Percentiles rank a stretch among this genome's conserved stretches.
These are phyloP conservation scores for Jasminum sambac DNA, from an alignment of 257 asterid species.

Conservation along the genomic window DNA sequence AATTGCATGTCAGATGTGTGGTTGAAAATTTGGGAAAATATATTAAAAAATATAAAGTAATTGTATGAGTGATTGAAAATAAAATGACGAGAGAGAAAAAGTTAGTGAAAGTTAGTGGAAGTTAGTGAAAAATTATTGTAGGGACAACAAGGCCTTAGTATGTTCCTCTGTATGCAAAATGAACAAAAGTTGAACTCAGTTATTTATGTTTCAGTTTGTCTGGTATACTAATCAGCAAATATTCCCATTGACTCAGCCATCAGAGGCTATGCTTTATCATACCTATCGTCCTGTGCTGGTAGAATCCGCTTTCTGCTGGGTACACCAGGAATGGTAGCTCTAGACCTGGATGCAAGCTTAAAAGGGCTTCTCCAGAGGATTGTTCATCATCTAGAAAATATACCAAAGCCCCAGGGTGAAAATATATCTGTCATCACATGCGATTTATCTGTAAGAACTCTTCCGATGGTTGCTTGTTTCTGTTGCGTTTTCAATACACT, in stretches of 20 bases:
- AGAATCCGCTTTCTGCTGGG: slow-evolving; percentile 96
- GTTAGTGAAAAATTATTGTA: too few species aligned
- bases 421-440: slow-evolving; percentile 79
- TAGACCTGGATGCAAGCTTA: slow-evolving; percentile 83
- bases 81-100: too few species aligned
- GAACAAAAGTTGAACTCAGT: slow-evolving; percentile 13
- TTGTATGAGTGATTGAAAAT: too few species aligned
- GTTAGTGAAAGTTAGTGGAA: too few species aligned
- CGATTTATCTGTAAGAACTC: slow-evolving; percentile 85
- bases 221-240: slow-evolving; percentile 17
- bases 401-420: slow-evolving; percentile 96
- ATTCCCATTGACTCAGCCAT: slow-evolving; percentile 64
- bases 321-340: slow-evolving; percentile 99
- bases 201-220: slow-evolving; percentile 5
- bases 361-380: slow-evolving; percentile 90
- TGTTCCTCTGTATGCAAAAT: slow-evolving; percentile 12
- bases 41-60: too few species aligned
- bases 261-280: slow-evolving; percentile 95
- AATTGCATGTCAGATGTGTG: too few species aligned
- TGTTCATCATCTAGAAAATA: slow-evolving; percentile 88
- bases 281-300: slow-evolving; percentile 95
- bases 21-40: too few species aligned
- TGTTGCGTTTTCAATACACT: slow-evolving; percentile 22
- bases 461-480: slow-evolving; percentile 11
- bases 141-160: background rate